phyloP scores from a whole-genome alignment of 2,329 filamentous ascomycete species.

The Talaromyces atroroseus region DNA sequence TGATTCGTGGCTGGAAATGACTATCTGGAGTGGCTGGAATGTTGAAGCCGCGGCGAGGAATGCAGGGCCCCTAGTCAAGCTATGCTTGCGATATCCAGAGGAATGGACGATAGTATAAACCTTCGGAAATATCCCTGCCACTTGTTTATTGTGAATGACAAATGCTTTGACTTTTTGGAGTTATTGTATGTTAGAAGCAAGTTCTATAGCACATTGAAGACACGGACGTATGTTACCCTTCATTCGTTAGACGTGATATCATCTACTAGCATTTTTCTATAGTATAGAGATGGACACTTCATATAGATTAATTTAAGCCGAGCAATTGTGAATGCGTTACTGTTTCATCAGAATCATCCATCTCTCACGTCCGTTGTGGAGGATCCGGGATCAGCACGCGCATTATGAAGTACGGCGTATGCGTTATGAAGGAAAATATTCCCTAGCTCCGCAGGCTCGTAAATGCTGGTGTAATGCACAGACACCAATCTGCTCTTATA shows the following conservation, averaged over 20 bases:
- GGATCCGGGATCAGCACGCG: background rate
- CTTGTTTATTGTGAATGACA: background rate
- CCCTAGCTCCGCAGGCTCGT: background rate
- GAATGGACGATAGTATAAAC: too few species aligned
- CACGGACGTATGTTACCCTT: too few species aligned
- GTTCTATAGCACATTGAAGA: too few species aligned
- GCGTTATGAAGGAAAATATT: background rate
- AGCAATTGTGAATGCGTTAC: background rate
- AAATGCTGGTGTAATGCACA: background rate
- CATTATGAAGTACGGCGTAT: too few species aligned
- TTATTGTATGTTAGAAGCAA: too few species aligned
- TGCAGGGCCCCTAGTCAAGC: background rate
- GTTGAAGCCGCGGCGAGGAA: constrained; percentile 5
- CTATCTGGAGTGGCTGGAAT: background rate
- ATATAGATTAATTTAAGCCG: background rate
- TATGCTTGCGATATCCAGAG: background rate
- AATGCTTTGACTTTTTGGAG: too few species aligned
- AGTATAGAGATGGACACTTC: too few species aligned
- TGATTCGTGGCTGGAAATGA: background rate
- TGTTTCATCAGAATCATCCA: background rate
- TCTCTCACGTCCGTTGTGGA: background rate
- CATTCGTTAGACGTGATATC: too few species aligned
- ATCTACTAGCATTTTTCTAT: too few species aligned
- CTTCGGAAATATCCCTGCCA: background rate
- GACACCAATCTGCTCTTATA: background rate